Evolutionary conservation across 441 rosid genomes (phyloP), one percentile per base, ranked within the genome.

Genomic region (Manihot esculenta): DNA sequence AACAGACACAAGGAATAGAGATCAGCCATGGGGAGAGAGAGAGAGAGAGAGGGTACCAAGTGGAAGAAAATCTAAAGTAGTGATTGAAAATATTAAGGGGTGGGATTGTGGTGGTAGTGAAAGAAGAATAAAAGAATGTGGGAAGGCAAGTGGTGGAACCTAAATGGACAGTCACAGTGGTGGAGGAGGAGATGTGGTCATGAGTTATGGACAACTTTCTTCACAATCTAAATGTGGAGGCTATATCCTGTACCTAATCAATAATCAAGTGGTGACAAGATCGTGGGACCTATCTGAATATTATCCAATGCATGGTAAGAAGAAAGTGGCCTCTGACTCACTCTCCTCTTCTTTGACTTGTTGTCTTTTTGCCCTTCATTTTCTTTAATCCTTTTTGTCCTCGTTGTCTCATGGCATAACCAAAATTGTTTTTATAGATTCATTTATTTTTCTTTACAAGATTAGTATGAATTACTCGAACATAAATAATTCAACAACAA

Each of bases 111-210:
- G 68, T 65, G 71, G 68, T 23, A 57, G 48, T 58, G 66, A 59
- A 45, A 69, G 27, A 57, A 47, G 21, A 54, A 30, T 23, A 45
- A 58, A n/a, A 42, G 74, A 73, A 65, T 58, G 53, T 48, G 18
- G 51, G n/a, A 38, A 74, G 55, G 66, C 1, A 75, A 72, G 57
- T 62, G 58, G 78, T 73, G 76, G 78, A 48, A 73, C 62, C 62
- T 12, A 15, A 24, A 20, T 44, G 74, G 70, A 67, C 44, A 59
- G 44, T n/a, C n/a, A n/a, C n/a, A n/a, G n/a, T n/a, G n/a, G n/a
- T 60, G 71, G 72, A 58, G 72, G 61, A 45, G 4, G 60, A 56
- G 26, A 70, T 82, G 83, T 76, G 84, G 84, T 76, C 77, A 44
- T 62, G 58, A 63, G 69, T 7, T 24, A 57, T 62, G 72, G 48